Percentiles rank a stretch among this genome's conserved stretches.
Evolutionary conservation across 768 basidiomycete species (phyloP).

Genomic region (Fomitopsis pulvina): DNA sequence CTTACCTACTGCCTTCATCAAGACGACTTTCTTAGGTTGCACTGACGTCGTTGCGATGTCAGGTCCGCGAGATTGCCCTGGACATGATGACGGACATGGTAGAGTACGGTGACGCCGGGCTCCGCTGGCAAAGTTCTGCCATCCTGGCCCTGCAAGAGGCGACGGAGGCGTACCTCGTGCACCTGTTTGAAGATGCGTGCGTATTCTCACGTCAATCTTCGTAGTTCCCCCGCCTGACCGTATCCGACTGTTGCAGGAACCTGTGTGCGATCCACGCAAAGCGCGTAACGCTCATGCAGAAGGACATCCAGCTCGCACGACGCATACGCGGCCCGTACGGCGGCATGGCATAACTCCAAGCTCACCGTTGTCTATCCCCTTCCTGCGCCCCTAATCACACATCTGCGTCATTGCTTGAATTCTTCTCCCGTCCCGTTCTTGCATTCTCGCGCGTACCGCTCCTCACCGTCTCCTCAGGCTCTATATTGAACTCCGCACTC

Average conservation of each 20-base stretch:
- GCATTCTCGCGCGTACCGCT: too few relatives aligned
- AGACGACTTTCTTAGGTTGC: not conserved
- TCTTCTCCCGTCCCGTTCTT: too few relatives aligned
- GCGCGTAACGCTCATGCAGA: slow-evolving; percentile 96
- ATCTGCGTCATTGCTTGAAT: too few relatives aligned
- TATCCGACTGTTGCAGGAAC: slow-evolving; percentile 62
- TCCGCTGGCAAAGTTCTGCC: slow-evolving; percentile 96
- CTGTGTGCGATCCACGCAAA: slow-evolving; percentile 97
- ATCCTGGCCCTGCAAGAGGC: slow-evolving; percentile 94
- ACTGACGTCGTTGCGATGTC: slow-evolving; percentile 1
- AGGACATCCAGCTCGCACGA: slow-evolving; percentile 93
- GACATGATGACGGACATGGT: slow-evolving; percentile 82
- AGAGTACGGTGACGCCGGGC: slow-evolving; percentile 46
- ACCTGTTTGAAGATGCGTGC: slow-evolving; percentile 97
- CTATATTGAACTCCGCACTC: too few relatives aligned
- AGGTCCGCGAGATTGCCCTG: slow-evolving; percentile 94
- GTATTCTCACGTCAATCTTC: too few relatives aligned
- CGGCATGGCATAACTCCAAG: slow-evolving; percentile 42
- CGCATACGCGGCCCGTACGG: slow-evolving; percentile 91
- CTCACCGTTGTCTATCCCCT: not conserved
- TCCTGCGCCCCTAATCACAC: not conserved
- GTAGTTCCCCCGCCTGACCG: too few relatives aligned
- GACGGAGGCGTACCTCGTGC: slow-evolving; percentile 90
- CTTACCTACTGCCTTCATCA: not conserved
- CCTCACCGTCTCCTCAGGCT: too few relatives aligned